Percentiles rank a stretch among this genome's conserved stretches.
phyloP scores from a whole-genome alignment of 345 rosid genomes.

The Iberis pinnata region DNA sequence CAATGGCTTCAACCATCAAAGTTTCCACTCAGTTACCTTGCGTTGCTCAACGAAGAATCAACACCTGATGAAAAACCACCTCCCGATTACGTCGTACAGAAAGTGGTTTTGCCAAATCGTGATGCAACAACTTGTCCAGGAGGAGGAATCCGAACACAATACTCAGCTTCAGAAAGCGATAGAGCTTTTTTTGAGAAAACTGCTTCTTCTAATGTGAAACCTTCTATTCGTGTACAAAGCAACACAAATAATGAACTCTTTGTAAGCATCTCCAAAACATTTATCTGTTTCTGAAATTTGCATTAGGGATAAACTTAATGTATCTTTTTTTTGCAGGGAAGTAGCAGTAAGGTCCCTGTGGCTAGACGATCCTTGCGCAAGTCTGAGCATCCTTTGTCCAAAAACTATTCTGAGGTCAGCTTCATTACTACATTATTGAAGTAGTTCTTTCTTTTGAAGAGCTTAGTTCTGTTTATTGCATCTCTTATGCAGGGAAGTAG shows the following conservation, averaged over 20 bases:
- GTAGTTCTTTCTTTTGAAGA: background rate
- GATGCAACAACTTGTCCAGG: background rate
- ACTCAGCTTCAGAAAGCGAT: conserved; percentile 2
- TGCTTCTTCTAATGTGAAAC: conserved; percentile 2
- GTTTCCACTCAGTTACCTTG: conserved; percentile 25
- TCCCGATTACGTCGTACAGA: conserved; percentile 6
- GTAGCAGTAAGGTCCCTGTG: conserved; percentile 20
- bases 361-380: conserved; percentile 1
- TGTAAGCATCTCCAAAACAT: background rate
- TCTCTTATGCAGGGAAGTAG: conserved; percentile 25
- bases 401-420: conserved; percentile 23
- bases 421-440: conserved; percentile 1
- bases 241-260: background rate
- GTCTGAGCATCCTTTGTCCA: background rate
- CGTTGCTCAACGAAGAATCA: conserved; percentile 23
- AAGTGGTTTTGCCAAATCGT: conserved; percentile 8
- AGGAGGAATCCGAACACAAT: background rate
- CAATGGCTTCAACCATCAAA: conserved; percentile 30
- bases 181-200: background rate
- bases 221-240: conserved; percentile 17
- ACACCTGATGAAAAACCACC: conserved; percentile 11
- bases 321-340: conserved; percentile 6
- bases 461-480: conserved; percentile 1
- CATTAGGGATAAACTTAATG: background rate
- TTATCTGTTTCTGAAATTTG: background rate